A percentile compares a stretch with the other conserved stretches of the same genome.
phyloP scores from a whole-genome alignment of 2,329 filamentous ascomycete genomes.

The Neofusicoccum parvum region DNA sequence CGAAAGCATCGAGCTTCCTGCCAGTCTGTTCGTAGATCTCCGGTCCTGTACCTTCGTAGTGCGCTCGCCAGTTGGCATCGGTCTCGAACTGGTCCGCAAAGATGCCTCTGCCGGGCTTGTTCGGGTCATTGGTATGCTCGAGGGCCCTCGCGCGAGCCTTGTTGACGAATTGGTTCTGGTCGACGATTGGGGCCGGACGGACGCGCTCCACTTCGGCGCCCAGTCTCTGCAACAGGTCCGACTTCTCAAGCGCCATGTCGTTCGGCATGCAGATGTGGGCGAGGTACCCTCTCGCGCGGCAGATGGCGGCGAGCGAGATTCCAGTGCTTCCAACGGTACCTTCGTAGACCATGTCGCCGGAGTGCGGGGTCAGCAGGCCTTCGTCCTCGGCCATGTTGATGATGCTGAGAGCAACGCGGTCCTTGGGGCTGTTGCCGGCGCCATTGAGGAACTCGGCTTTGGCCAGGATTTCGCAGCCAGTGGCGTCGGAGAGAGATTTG shows the following conservation, averaged over 20 bases:
- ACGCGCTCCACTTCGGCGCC: constrained; percentile 93
- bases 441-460: constrained; percentile 98
- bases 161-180: constrained; percentile 92
- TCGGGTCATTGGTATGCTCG: constrained; percentile 66
- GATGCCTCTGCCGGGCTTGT: constrained; percentile 73
- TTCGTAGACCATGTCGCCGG: constrained; percentile 95
- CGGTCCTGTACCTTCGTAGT: constrained; percentile 80
- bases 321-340: constrained; percentile 89
- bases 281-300: constrained; percentile 83
- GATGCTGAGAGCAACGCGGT: constrained; percentile 89
- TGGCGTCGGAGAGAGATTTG: constrained; percentile 80
- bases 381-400: constrained; percentile 77
- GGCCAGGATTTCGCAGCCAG: constrained; percentile 84
- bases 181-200: constrained; percentile 88
- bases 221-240: constrained; percentile 81
- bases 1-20: constrained; percentile 79
- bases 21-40: constrained; percentile 82
- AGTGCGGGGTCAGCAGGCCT: constrained; percentile 74
- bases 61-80: constrained; percentile 82
- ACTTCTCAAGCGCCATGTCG: constrained; percentile 87
- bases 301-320: constrained; percentile 88
- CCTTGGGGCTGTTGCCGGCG: constrained; percentile 90
- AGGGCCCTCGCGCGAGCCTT: constrained; percentile 74
- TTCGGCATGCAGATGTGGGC: constrained; percentile 98
- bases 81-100: constrained; percentile 98